A percentile compares a stretch with the other conserved stretches of the same genome.
Evolutionary conservation across 2,329 filamentous ascomycete species (phyloP).

Genomic region (Neopestalotiopsis sp.): DNA sequence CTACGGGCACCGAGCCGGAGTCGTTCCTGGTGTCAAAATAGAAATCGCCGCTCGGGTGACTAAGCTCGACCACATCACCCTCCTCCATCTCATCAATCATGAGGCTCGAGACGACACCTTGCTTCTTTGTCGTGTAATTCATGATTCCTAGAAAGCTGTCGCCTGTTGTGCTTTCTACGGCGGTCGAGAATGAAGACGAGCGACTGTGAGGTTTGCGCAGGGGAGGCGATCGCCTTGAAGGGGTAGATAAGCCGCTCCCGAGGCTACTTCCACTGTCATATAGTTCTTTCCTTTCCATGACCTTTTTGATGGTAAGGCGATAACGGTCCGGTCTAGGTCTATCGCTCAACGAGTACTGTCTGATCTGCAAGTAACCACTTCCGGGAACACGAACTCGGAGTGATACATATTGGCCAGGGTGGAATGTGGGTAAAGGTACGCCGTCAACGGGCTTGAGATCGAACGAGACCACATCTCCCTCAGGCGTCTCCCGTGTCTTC

Average conservation of each 20-base stretch:
- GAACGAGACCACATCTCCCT: conserved; percentile 71
- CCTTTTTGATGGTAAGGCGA: conserved; percentile 74
- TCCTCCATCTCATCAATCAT: conserved; percentile 66
- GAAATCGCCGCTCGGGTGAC: conserved; percentile 70
- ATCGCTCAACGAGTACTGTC: conserved; percentile 77
- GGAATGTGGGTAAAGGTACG: conserved; percentile 64
- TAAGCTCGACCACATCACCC: conserved; percentile 68
- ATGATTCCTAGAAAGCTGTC: conserved; percentile 37
- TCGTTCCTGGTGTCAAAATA: conserved; percentile 52
- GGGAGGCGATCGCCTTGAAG: not conserved
- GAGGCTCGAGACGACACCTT: conserved; percentile 71
- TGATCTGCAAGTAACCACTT: conserved; percentile 64
- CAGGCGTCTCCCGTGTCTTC: conserved; percentile 65
- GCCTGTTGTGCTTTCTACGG: conserved; percentile 36
- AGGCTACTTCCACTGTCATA: conserved; percentile 25
- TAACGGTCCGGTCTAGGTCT: conserved; percentile 65
- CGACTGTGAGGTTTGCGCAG: conserved; percentile 12
- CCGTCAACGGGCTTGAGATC: conserved; percentile 69
- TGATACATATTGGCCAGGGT: conserved; percentile 76
- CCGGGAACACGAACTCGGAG: conserved; percentile 62
- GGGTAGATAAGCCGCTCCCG: not conserved
- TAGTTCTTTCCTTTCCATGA: conserved; percentile 54
- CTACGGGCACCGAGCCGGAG: conserved; percentile 51
- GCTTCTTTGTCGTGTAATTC: conserved; percentile 39
- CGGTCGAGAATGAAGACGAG: conserved; percentile 23